Evolutionary conservation across 495 filamentous ascomycete genomes (phyloP).

Genomic region (Penicillium subrubescens): DNA sequence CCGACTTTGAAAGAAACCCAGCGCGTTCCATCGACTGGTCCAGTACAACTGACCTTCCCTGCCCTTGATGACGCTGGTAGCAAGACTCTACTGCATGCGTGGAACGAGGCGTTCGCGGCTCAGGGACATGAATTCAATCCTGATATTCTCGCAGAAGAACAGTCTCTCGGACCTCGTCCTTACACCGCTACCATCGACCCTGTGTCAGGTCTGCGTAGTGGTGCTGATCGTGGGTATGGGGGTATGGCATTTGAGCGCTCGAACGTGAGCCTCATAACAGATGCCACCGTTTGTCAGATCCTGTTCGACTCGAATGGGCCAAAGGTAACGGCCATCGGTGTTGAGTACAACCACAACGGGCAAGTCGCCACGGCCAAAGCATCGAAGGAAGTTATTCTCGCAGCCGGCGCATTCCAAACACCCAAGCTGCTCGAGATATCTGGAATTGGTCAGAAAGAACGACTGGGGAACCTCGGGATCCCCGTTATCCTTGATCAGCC

Average conservation of each 20-base stretch:
- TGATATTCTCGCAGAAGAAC: conserved; percentile 16
- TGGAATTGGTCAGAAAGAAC: conserved; percentile 37
- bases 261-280: conserved; percentile 53
- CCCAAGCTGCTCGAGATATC: conserved; percentile 57
- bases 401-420: conserved; percentile 53
- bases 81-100: conserved; percentile 23
- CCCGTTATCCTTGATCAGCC: conserved; percentile 34
- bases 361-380: conserved; percentile 18
- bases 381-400: conserved; percentile 53
- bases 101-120: conserved; percentile 25
- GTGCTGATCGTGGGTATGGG: conserved; percentile 31
- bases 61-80: conserved; percentile 6
- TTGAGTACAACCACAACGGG: conserved; percentile 32
- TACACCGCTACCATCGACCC: conserved; percentile 27
- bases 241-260: conserved; percentile 42
- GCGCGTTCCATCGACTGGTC: conserved; percentile 6
- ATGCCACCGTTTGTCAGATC: conserved; percentile 47
- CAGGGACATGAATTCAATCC: conserved; percentile 19
- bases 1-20: background rate
- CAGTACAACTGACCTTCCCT: conserved; percentile 31
- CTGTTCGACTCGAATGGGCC: conserved; percentile 23
- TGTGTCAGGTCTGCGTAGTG: conserved; percentile 35
- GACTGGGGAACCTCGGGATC: conserved; percentile 21
- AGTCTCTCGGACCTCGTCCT: conserved; percentile 18
- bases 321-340: conserved; percentile 27